Base-by-base conservation (phyloP, 2,329 filamentous ascomycete species). In the Drechslera avenae region DNA sequence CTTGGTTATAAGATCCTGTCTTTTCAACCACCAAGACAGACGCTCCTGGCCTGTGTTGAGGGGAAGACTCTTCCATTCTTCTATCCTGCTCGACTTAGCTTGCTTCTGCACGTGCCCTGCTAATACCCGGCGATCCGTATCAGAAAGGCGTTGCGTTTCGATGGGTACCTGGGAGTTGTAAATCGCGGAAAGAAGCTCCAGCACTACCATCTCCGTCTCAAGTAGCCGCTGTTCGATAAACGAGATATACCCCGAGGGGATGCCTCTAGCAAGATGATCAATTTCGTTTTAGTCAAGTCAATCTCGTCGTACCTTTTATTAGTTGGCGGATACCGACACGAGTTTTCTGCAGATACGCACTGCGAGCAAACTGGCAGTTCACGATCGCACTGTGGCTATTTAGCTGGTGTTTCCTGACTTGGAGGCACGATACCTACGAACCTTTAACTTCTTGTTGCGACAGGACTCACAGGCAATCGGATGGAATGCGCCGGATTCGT, bases 371-470 rank as follows among this genome's bases (percentile, higher is more conserved):
- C 49, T 17, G 60, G 60, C 3, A 63, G 39, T 17, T 62, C 57
- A 13, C 60, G 62, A 18, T 55, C 52, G 34, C 60, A 65, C 62
- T 63, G 6, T 39, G 35, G 16, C 8, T 1, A 12, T 19, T 62
- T 35, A 59, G 49, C 18, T 39, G 32, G 14, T 28, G 21, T 28
- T 10, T 35, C 13, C 16, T n/a, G 26, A 5, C 23, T 30, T 16
- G 14, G 8, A 7, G 9, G 16, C 8, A 14, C 5, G 12, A 32
- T 17, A 30, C 39, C n/a, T n/a, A n/a, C n/a, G 10, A 49, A 66
- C 63, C 52, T 63, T 66, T 17, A 59, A 62, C 42, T 66, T 66
- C 43, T 65, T 66, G 44, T 57, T 62, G 26, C 63, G 56, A 45
- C 63, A 66, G 6, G 54, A 51, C 28, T 66, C 62, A 42, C 63